A percentile compares a stretch with the other conserved stretches of the same genome.
phyloP scores from a whole-genome alignment of 148 eudicot genomes.

The Spergularia marina region DNA sequence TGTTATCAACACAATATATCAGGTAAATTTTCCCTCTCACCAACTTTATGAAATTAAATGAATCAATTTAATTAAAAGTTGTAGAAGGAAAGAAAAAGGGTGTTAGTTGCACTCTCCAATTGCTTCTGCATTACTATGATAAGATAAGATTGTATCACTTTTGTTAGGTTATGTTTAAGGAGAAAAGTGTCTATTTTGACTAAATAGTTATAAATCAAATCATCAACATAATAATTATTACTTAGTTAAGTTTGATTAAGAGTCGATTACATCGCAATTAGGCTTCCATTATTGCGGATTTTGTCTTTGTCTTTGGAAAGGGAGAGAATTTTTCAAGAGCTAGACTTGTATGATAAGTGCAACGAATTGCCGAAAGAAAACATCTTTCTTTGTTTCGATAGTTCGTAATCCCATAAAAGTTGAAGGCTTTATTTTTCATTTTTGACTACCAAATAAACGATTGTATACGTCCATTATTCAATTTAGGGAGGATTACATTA shows the following conservation, averaged over 20 bases:
- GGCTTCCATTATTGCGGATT: constrained; percentile 7
- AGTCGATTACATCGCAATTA: constrained; percentile 12
- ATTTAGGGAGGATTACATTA: background rate
- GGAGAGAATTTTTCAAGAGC: background rate
- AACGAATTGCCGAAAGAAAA: constrained; percentile 1
- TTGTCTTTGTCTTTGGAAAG: constrained; percentile 19
- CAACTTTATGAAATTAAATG: too few species aligned
- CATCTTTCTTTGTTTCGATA: constrained; percentile 4
- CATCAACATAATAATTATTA: background rate
- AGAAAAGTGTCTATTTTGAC: constrained; percentile 4
- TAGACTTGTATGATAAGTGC: constrained; percentile 12
- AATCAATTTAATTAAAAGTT: too few species aligned
- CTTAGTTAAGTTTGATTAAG: background rate
- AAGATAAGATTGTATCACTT: background rate
- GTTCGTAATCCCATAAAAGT: constrained; percentile 3
- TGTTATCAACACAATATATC: too few species aligned
- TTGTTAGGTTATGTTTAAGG: background rate
- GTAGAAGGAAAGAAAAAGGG: too few species aligned
- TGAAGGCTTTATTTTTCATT: background rate
- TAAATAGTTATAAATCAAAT: background rate
- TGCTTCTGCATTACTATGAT: too few species aligned
- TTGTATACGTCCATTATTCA: background rate
- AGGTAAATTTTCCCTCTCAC: too few species aligned
- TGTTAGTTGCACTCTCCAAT: too few species aligned
- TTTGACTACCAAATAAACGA: constrained; percentile 6